Percentiles rank a stretch among this genome's conserved stretches.
phyloP scores from a whole-genome alignment of 2,329 filamentous ascomycete species.

The Plectosphaerella plurivora region DNA sequence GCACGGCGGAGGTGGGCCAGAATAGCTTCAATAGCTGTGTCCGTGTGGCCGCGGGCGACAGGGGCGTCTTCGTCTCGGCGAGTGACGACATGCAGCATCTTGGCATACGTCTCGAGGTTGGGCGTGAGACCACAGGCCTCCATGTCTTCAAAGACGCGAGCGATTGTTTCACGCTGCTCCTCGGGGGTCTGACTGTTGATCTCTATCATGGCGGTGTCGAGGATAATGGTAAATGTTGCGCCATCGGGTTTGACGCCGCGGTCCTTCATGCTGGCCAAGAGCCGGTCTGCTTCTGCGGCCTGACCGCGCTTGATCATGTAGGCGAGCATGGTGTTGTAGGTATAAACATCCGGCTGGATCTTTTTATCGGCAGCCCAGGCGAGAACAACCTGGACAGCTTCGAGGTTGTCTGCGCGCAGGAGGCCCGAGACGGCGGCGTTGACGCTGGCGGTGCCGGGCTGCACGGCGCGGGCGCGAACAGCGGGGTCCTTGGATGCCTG shows the following conservation, averaged over 20 bases:
- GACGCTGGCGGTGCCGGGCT: slow-evolving; percentile 60
- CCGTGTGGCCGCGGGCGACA: slow-evolving; percentile 32
- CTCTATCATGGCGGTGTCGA: slow-evolving; percentile 51
- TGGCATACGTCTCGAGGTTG: slow-evolving; percentile 62
- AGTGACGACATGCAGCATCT: slow-evolving; percentile 64
- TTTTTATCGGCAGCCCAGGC: slow-evolving; percentile 53
- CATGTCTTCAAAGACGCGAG: slow-evolving; percentile 54
- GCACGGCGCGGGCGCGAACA: slow-evolving; percentile 31
- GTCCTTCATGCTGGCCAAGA: slow-evolving; percentile 57
- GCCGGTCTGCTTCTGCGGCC: slow-evolving; percentile 38
- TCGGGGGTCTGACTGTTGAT: slow-evolving; percentile 33
- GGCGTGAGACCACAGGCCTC: slow-evolving; percentile 50
- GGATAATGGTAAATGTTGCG: slow-evolving; percentile 69
- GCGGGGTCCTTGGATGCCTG: slow-evolving; percentile 18
- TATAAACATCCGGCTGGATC: slow-evolving; percentile 52
- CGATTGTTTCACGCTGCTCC: slow-evolving; percentile 49
- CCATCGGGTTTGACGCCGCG: slow-evolving; percentile 54
- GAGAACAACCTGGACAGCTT: slow-evolving; percentile 50
- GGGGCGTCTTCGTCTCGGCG: not conserved
- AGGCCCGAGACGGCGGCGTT: slow-evolving; percentile 68
- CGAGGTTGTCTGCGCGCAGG: slow-evolving; percentile 40
- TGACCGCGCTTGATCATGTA: slow-evolving; percentile 49
- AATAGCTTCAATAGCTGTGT: slow-evolving; percentile 52
- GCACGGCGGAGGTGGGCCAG: slow-evolving; percentile 56
- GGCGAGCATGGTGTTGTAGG: slow-evolving; percentile 67